Base-by-base conservation (phyloP, 2,329 filamentous ascomycete species). In the Neonectria sp. region DNA sequence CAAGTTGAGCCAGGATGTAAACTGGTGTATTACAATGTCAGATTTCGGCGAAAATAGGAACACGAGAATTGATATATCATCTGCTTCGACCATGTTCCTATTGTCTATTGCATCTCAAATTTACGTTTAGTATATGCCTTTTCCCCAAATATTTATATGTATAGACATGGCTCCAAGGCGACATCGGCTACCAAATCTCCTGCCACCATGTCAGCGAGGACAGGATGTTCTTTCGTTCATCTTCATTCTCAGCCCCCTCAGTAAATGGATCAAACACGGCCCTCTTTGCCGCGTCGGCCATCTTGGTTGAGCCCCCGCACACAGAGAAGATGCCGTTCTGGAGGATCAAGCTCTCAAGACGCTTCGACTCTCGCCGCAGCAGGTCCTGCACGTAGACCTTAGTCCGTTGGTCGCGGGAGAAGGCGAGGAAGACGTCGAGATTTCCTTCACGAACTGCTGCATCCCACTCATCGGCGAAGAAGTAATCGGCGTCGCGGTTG, bases 391-490 rank as follows among this genome's bases (percentile, higher is more conserved):
- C 86, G 72, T 90, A 90, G 35, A 87, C 80, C 73, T 88, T 89
- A 51, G 83, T 79, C 3, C 75, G 73, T 35, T 82, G 79, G 57
- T 87, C 83, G 17, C 86, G 80, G 3, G 86, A 86, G 70, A 89
- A 88, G 27, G 85, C 86, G 2, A 85, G 78, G 49, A 81, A 76
- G 8, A 86, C 75, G 0, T 73, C 57, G 6, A 86, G 53, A 2
- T 72, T 64, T 2, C 60, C 72, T 2, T 69, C 68, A 5, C 56
- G 51, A 2, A 70, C 71, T 1, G 76, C 65, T 12, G 62, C 46
- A 1, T 82, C 75, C 95, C 95, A 98, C 69, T 98, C 95, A 0
- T 91, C 80, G 6, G 85, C 80, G 78, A 96, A 99, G 82, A 95
- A 95, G 81, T 89, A 98, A 78, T 99, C 96, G 0, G 91, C 88